phyloP scores from a whole-genome alignment of 2,329 filamentous ascomycete genomes.

The Podosphaera leucotricha region DNA sequence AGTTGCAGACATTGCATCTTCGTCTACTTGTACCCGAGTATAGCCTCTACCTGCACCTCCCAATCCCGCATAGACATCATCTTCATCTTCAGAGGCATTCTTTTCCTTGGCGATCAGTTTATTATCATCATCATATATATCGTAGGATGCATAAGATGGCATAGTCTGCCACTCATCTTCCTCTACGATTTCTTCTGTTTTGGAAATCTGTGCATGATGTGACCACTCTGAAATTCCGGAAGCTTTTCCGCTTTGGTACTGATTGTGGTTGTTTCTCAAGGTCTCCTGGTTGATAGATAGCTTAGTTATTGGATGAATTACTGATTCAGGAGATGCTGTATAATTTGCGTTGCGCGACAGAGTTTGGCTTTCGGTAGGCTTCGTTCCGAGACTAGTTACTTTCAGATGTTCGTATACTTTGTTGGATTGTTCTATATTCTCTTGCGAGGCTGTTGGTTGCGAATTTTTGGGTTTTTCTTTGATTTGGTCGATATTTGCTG shows the following conservation, averaged over 20 bases:
- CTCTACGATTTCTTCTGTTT: slow-evolving; percentile 29
- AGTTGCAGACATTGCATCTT: slow-evolving; percentile 79
- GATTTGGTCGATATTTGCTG: not conserved
- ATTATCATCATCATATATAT: slow-evolving; percentile 89
- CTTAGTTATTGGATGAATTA: not conserved
- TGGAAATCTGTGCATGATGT: slow-evolving; percentile 51
- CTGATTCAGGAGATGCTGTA: not conserved
- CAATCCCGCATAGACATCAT: slow-evolving; percentile 48
- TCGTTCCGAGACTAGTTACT: not conserved
- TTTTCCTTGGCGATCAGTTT: slow-evolving; percentile 66
- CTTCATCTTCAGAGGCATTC: slow-evolving; percentile 40
- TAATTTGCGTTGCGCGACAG: not conserved
- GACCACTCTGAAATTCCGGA: slow-evolving; percentile 54
- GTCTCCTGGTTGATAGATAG: not conserved
- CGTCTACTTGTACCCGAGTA: slow-evolving; percentile 81
- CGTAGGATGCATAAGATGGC: slow-evolving; percentile 79
- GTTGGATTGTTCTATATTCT: not conserved
- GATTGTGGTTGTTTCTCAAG: slow-evolving; percentile 4
- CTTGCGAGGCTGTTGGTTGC: not conserved
- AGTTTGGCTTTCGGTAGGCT: not conserved
- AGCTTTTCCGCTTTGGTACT: slow-evolving; percentile 7
- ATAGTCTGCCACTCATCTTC: slow-evolving; percentile 78
- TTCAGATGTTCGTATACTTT: not conserved
- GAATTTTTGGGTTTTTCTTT: not conserved
- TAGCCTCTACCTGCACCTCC: slow-evolving; percentile 89